These are phyloP conservation scores for Neurospora crassa DNA, from an alignment of 2,329 filamentous ascomycete species.

Conservation along the genomic window DNA sequence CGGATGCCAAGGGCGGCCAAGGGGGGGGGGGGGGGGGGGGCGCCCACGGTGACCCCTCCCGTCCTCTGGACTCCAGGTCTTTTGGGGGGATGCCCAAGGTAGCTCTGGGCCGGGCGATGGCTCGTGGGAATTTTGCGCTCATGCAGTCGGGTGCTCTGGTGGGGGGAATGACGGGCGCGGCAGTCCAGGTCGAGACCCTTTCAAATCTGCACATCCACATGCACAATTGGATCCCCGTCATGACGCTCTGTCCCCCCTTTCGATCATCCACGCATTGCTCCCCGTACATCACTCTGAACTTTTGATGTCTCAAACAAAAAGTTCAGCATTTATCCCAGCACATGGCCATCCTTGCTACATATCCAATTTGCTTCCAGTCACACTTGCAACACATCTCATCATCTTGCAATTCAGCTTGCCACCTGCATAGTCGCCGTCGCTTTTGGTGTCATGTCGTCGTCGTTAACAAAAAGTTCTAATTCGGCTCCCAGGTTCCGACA, in stretches of 20 bases:
- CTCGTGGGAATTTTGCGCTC: neutral
- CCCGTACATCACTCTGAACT: neutral
- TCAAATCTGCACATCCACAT: neutral
- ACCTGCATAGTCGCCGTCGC: neutral
- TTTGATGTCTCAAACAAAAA: neutral
- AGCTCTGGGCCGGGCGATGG: neutral
- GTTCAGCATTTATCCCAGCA: neutral
- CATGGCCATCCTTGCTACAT: neutral
- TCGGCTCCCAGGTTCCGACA: constrained; percentile 41
- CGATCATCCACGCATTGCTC: neutral
- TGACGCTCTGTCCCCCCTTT: neutral
- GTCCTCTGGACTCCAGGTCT: neutral
- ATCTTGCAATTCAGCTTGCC: neutral
- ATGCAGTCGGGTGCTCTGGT: neutral
- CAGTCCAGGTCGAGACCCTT: neutral
- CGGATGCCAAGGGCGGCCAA: neutral
- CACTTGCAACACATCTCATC: neutral
- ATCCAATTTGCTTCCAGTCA: neutral
- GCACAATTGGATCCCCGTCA: neutral
- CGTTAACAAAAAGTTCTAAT: constrained; percentile 31
- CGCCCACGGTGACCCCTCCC: neutral
- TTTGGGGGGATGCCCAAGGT: neutral
- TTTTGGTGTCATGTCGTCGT: constrained; percentile 27
- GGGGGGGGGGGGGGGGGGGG: no score
- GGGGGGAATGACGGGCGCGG: neutral